Evolutionary conservation across 129 eudicot species (phyloP), one percentile per base, ranked within the genome.

Genomic region (Dittrichia graveolens): DNA sequence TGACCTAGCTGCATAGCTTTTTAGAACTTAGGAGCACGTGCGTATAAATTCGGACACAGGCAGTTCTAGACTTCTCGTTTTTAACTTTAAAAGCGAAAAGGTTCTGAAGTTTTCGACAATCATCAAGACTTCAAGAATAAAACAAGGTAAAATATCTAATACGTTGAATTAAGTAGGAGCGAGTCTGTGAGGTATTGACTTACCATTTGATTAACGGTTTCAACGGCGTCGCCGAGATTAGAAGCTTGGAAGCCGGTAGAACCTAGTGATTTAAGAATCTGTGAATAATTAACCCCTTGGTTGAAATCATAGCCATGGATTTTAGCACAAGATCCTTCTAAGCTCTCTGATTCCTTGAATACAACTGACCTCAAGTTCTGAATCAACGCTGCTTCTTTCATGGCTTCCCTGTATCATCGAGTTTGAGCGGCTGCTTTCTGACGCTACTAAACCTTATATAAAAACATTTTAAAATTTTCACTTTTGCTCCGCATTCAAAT

Each of bases 191-290:
- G 44, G 18, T 3, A 35, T 5, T 0, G 11, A 73, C 78, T 16
- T 78, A 93, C 95, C 97, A 94, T 94, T 84, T 94, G 85, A 75
- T 94, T 94, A 76, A 94, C 96, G 11, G 74, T 79, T 40, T 86
- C 58, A 74, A 94, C 88, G 62, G 99, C 99, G 5, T 94, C 94
- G 15, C 99, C 91, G 13, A 88, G 96, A 83, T 90, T 88, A 58
- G 97, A 90, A 59, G 99, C 97, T 79, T 94, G 99, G 71, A 94
- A 94, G 6, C 97, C 99, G 18, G 99, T 94, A 71, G 85, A 75
- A 42, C 82, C n/a, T 54, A 88, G 35, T 71, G 97, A 94, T 55
- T 75, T 86, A 52, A 90, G 83, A 43, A 94, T 76, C 68, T 81
- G 79, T 3, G 64, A 37, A 57, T 94, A 88, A 47, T 94, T 55